A percentile compares a stretch with the other conserved stretches of the same genome.
These are phyloP conservation scores for Camellia granthamiana DNA, from an alignment of 148 eudicot species.

Conservation along the genomic window DNA sequence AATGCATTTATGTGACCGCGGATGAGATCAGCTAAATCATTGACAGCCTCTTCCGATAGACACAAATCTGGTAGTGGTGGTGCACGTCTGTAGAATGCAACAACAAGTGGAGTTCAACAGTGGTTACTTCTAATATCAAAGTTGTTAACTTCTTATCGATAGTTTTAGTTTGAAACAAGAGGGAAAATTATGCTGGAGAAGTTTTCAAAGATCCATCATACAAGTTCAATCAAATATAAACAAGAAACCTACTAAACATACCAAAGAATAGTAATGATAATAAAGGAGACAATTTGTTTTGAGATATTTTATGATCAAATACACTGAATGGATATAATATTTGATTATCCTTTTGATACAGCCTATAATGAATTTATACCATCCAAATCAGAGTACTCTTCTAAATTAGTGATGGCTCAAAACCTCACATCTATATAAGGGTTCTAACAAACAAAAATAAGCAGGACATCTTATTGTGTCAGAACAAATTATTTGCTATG, in stretches of 20 bases:
- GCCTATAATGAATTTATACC: not conserved
- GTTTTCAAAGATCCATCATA: not conserved
- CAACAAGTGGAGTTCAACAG: slow-evolving; percentile 5
- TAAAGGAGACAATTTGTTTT: not conserved
- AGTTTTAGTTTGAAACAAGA: not conserved
- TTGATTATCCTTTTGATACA: not conserved
- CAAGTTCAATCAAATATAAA: not conserved
- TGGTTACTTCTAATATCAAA: not conserved
- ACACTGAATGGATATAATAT: not conserved
- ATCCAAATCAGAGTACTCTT: not conserved
- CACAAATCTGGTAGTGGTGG: slow-evolving; percentile 79
- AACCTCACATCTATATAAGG: no score
- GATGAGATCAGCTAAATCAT: slow-evolving; percentile 41
- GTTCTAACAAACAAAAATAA: no score
- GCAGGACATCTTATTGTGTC: no score
- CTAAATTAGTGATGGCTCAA: not conserved
- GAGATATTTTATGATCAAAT: not conserved
- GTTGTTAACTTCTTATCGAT: no score
- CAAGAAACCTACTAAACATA: no score
- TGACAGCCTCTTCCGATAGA: slow-evolving; percentile 55
- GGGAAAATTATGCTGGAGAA: not conserved
- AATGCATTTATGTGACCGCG: slow-evolving; percentile 40
- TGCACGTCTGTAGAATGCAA: slow-evolving; percentile 60
- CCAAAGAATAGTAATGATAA: not conserved
- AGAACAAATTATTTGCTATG: no score